Evolutionary conservation across 108 stramenopile genomes (phyloP).

Genomic region (Nitzschia sp.): DNA sequence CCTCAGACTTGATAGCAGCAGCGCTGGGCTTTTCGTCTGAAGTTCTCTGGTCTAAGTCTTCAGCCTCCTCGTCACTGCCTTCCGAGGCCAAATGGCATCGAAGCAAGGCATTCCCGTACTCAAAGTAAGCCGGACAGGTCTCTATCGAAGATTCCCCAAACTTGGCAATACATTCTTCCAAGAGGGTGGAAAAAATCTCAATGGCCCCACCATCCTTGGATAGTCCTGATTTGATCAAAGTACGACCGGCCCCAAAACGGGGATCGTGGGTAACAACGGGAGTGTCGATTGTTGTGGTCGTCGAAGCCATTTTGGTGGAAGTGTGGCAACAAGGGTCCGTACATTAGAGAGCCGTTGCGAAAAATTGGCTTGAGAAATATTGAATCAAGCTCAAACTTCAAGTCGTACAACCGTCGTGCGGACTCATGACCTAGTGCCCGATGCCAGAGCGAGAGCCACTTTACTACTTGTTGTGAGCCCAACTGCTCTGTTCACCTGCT

Average conservation of each 20-base stretch:
- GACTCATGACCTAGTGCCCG: too few relatives aligned
- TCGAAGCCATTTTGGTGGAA: not conserved
- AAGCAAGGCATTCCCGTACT: conserved; percentile 81
- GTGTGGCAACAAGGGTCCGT: not conserved
- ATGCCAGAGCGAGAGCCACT: too few relatives aligned
- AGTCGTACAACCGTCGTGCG: too few relatives aligned
- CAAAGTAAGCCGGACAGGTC: conserved; percentile 70
- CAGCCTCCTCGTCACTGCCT: conserved; percentile 22
- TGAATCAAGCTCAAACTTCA: too few relatives aligned
- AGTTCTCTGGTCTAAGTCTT: conserved; percentile 24
- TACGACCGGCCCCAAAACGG: conserved; percentile 49
- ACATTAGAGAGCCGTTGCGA: too few relatives aligned
- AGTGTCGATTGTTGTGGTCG: not conserved
- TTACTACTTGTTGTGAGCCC: too few relatives aligned
- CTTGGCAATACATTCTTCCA: conserved; percentile 48
- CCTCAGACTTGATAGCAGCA: conserved; percentile 49
- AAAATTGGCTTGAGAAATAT: too few relatives aligned
- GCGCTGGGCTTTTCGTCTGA: conserved; percentile 25
- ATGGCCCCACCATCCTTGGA: conserved; percentile 50
- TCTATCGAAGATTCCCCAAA: conserved; percentile 57
- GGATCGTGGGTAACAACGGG: conserved; percentile 47
- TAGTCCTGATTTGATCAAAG: conserved; percentile 41
- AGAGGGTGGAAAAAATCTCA: conserved; percentile 64
- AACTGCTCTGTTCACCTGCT: too few relatives aligned
- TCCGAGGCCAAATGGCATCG: conserved; percentile 32